These are phyloP conservation scores for Dissophora ornata DNA, from an alignment of 192 early-diverging fungal species.

Conservation along the genomic window DNA sequence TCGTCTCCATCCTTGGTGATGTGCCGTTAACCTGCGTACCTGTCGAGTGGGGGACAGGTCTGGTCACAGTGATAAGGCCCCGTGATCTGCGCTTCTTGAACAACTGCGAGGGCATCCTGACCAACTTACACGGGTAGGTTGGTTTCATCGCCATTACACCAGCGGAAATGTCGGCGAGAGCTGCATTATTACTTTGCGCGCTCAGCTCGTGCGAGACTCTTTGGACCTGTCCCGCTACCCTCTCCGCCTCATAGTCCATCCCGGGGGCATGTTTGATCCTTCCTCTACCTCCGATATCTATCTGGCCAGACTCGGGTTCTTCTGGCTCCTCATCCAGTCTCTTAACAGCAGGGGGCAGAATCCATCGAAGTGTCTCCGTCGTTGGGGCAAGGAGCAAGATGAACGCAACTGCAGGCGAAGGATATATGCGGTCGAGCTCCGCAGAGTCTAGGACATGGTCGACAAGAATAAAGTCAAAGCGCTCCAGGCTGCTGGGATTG, in stretches of 20 bases:
- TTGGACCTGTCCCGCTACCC: background rate
- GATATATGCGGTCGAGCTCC: slow-evolving; percentile 35
- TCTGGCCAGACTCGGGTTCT: slow-evolving; percentile 12
- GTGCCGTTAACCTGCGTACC: background rate
- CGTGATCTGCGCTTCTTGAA: slow-evolving; percentile 49
- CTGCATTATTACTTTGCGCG: background rate
- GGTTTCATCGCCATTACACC: background rate
- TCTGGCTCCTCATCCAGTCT: slow-evolving; percentile 1
- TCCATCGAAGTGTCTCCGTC: slow-evolving; percentile 41
- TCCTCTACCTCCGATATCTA: slow-evolving; percentile 31
- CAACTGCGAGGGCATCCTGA: slow-evolving; percentile 15
- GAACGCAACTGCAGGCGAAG: slow-evolving; percentile 22
- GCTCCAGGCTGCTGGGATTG: background rate
- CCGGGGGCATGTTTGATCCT: background rate
- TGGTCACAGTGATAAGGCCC: slow-evolving; percentile 15
- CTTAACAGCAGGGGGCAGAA: slow-evolving; percentile 34
- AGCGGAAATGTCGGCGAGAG: background rate
- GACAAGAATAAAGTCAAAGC: slow-evolving; percentile 36
- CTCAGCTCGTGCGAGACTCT: background rate
- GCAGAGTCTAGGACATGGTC: slow-evolving; percentile 44
- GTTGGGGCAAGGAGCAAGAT: slow-evolving; percentile 33
- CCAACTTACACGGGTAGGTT: background rate
- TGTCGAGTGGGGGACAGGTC: slow-evolving; percentile 2
- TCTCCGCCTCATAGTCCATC: background rate
- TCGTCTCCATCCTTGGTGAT: slow-evolving; percentile 8